Percentiles rank a stretch among this genome's conserved stretches.
Conservation (phyloP, 768 basidiomycete genomes). For the Tulasnella sp. region DNA sequence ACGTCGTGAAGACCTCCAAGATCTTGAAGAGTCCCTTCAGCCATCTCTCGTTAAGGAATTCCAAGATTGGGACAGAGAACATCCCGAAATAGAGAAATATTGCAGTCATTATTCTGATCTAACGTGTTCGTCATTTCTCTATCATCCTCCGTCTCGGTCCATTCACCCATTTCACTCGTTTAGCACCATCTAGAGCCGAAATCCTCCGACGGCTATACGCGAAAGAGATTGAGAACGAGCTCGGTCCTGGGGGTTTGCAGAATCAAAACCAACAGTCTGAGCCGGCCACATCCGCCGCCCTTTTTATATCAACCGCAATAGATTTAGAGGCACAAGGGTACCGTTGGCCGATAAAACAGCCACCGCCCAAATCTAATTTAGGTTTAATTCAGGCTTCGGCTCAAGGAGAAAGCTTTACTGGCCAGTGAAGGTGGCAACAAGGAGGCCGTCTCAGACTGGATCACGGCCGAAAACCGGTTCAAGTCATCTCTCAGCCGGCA, state of each 20-base stretch:
- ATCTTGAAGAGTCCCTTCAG: background rate
- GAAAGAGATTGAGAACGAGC: background rate
- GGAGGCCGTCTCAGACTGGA: background rate
- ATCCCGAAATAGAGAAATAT: background rate
- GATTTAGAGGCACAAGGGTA: background rate
- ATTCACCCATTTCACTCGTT: too few relatives aligned
- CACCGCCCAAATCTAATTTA: too few relatives aligned
- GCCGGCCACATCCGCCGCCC: background rate
- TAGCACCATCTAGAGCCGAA: background rate
- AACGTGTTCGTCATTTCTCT: background rate
- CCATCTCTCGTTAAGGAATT: background rate
- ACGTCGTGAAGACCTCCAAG: background rate
- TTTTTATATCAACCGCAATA: background rate
- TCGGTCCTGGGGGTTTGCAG: too few relatives aligned
- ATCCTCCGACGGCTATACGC: background rate
- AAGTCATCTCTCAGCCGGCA: background rate
- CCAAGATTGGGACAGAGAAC: background rate
- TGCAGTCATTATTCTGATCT: background rate
- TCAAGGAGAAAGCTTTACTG: background rate
- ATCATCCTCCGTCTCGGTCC: background rate
- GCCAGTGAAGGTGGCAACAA: background rate
- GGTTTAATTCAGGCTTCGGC: background rate
- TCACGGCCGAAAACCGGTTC: background rate
- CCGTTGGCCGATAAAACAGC: background rate
- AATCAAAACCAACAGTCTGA: too few relatives aligned